A percentile compares a stretch with the other conserved stretches of the same genome.
Conservation (phyloP, 257 asterid genomes). For the Paulownia fortunei region DNA sequence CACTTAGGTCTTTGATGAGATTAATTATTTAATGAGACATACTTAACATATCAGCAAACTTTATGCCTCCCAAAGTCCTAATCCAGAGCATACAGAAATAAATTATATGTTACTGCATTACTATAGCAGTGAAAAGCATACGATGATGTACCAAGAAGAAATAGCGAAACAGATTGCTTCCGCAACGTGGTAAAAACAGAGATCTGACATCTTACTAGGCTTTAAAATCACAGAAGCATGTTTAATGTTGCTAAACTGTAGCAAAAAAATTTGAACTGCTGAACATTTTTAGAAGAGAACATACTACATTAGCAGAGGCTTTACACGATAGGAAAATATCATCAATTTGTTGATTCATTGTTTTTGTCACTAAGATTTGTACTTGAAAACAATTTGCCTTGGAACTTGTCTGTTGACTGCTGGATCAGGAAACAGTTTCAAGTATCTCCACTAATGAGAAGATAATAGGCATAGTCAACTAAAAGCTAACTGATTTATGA, state of each 20-base stretch:
- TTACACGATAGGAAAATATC: neutral
- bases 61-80: neutral
- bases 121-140: slow-evolving; percentile 5
- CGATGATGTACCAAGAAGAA: neutral
- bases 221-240: neutral
- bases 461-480: neutral
- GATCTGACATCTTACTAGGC: neutral
- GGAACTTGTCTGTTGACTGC: no score
- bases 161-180: neutral
- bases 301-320: neutral
- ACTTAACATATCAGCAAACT: slow-evolving; percentile 9
- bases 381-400: no score
- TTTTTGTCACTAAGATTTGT: neutral
- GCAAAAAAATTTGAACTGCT: neutral
- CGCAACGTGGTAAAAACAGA: neutral
- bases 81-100: neutral
- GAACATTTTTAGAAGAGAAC: neutral
- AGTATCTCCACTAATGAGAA: neutral
- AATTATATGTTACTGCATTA: neutral
- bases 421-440: neutral
- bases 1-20: neutral
- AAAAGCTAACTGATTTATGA: neutral
- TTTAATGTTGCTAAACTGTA: neutral
- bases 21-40: slow-evolving; percentile 6
- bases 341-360: neutral